These are phyloP conservation scores for Wickerhamomyces alni DNA, from an alignment of 805 yeast genomes.

Conservation along the genomic window DNA sequence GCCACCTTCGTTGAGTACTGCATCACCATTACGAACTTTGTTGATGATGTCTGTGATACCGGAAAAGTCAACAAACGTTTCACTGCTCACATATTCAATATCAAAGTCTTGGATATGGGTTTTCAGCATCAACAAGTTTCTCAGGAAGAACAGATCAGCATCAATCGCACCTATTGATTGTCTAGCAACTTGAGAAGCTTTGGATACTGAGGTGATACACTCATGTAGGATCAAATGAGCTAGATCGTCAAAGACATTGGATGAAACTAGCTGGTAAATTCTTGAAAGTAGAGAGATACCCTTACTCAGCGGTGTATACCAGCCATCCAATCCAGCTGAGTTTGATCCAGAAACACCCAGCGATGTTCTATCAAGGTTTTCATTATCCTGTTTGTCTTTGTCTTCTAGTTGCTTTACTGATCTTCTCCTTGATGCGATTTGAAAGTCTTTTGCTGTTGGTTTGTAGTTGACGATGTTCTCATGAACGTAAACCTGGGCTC, in stretches of 20 bases:
- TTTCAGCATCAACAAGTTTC: slow-evolving; percentile 64
- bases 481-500: slow-evolving; percentile 70
- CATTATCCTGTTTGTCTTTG: slow-evolving; percentile 23
- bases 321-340: slow-evolving; percentile 28
- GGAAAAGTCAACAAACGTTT: slow-evolving; percentile 73
- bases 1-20: slow-evolving; percentile 19
- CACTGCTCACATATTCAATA: slow-evolving; percentile 67
- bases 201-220: slow-evolving; percentile 56
- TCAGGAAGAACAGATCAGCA: slow-evolving; percentile 60
- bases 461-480: slow-evolving; percentile 59
- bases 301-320: slow-evolving; percentile 68
- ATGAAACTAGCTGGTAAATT: slow-evolving; percentile 73
- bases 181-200: slow-evolving; percentile 42
- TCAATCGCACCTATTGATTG: slow-evolving; percentile 47
- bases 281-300: slow-evolving; percentile 67
- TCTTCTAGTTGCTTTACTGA: slow-evolving; percentile 4
- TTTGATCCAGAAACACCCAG: slow-evolving; percentile 2
- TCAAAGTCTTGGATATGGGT: slow-evolving; percentile 72
- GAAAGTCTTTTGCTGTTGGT: slow-evolving; percentile 64
- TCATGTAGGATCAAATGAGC: slow-evolving; percentile 84
- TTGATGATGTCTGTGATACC: slow-evolving; percentile 57
- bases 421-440: slow-evolving; percentile 41
- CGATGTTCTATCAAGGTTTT: slow-evolving; percentile 5
- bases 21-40: slow-evolving; percentile 27
- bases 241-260: slow-evolving; percentile 77